A percentile compares a stretch with the other conserved stretches of the same genome.
Conservation (phyloP, 2,329 filamentous ascomycete genomes). For the Penicillium capsulatum region DNA sequence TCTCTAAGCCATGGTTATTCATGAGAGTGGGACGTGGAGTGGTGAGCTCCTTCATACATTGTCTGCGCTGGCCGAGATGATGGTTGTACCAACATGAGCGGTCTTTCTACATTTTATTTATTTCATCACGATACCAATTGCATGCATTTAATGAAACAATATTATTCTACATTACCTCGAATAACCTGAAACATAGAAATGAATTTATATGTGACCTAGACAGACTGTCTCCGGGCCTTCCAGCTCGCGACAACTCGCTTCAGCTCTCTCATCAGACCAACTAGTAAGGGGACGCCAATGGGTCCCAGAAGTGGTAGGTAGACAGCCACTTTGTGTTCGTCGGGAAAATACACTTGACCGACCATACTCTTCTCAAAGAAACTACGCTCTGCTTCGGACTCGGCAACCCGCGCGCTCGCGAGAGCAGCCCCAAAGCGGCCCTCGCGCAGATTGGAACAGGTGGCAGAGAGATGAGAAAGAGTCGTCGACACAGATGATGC, state of each 20-base stretch:
- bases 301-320: slow-evolving; percentile 89
- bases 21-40: no score
- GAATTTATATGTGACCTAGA: no score
- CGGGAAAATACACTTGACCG: slow-evolving; percentile 94
- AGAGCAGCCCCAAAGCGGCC: slow-evolving; percentile 64
- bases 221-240: slow-evolving; percentile 25
- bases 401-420: slow-evolving; percentile 75
- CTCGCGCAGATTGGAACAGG: slow-evolving; percentile 65
- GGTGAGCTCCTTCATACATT: no score
- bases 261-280: slow-evolving; percentile 78
- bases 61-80: no score
- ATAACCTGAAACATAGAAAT: no score
- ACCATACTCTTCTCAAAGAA: slow-evolving; percentile 99
- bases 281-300: slow-evolving; percentile 80
- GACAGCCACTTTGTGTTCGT: slow-evolving; percentile 96
- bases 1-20: no score
- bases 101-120: no score
- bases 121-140: no score
- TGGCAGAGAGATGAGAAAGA: slow-evolving; percentile 69
- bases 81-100: no score
- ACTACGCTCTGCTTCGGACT: slow-evolving; percentile 82
- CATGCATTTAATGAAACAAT: no score
- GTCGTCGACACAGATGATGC: slow-evolving; percentile 79
- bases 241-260: slow-evolving; percentile 48
- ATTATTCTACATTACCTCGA: no score